Conservation (phyloP, 106 monocot species). For the Dendrobium huoshanense region DNA sequence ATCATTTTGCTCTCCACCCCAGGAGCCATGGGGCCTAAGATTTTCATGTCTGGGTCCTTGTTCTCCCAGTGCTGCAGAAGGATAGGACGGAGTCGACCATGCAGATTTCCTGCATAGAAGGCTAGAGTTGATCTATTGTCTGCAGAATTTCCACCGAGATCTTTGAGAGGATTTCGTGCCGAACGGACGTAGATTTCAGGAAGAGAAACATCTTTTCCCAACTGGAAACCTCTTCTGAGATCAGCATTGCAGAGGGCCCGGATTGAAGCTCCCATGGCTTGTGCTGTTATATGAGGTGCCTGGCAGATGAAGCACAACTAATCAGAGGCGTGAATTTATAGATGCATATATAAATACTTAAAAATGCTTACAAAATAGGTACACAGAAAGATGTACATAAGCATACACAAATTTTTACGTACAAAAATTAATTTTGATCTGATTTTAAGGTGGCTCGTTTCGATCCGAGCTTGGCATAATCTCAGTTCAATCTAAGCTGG, state of each 20-base stretch:
- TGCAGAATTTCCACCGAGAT: slow-evolving; percentile 41
- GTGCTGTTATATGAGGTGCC: slow-evolving; percentile 46
- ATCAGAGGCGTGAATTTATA: slow-evolving; percentile 20
- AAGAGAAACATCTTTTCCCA: slow-evolving; percentile 59
- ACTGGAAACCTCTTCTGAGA: slow-evolving; percentile 21
- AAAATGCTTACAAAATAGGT: too few relatives aligned
- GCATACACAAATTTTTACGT: too few relatives aligned
- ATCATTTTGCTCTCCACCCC: slow-evolving; percentile 20
- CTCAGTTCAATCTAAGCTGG: too few relatives aligned
- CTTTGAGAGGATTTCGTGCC: slow-evolving; percentile 23
- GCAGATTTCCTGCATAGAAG: slow-evolving; percentile 71
- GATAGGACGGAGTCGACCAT: slow-evolving; percentile 46
- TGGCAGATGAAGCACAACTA: slow-evolving; percentile 4
- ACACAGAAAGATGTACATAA: too few relatives aligned
- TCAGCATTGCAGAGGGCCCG: slow-evolving; percentile 48
- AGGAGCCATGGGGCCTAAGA: slow-evolving; percentile 39
- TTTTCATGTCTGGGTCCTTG: slow-evolving; percentile 64
- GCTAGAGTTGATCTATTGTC: slow-evolving; percentile 34
- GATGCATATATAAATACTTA: too few relatives aligned
- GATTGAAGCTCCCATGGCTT: slow-evolving; percentile 28
- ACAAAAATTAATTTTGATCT: too few relatives aligned
- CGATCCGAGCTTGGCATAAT: too few relatives aligned
- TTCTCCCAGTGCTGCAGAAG: slow-evolving; percentile 61
- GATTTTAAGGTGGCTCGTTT: too few relatives aligned
- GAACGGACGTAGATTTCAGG: slow-evolving; percentile 35